Evolutionary conservation across 192 early-diverging fungal species (phyloP).

Genomic region (Neocallimastix lanati): DNA sequence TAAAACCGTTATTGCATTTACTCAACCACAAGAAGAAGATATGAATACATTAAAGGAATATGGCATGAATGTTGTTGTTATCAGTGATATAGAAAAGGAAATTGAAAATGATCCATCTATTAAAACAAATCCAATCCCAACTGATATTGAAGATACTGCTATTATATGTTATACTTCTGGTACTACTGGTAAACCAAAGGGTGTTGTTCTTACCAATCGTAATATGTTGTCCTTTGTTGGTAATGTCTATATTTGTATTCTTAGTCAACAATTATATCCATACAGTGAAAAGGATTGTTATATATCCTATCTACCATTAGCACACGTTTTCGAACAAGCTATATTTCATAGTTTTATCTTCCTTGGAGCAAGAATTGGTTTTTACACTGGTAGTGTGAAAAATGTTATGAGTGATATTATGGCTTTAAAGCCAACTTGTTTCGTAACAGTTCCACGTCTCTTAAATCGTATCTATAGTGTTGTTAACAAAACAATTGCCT

Average conservation of each 20-base stretch:
- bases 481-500: slow-evolving; percentile 41
- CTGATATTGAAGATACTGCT: slow-evolving; percentile 53
- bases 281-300: slow-evolving; percentile 25
- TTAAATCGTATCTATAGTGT: slow-evolving; percentile 77
- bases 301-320: slow-evolving; percentile 75
- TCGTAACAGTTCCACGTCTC: slow-evolving; percentile 72
- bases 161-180: slow-evolving; percentile 76
- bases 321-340: slow-evolving; percentile 72
- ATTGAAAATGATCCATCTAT: background rate
- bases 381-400: slow-evolving; percentile 49
- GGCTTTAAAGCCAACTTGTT: slow-evolving; percentile 64
- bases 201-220: background rate
- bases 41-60: background rate
- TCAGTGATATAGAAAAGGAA: background rate
- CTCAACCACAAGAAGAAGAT: background rate
- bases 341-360: slow-evolving; percentile 22
- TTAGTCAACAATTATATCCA: background rate
- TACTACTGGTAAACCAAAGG: slow-evolving; percentile 67
- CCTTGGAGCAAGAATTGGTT: slow-evolving; percentile 52
- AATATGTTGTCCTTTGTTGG: background rate
- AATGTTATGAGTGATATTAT: slow-evolving; percentile 61
- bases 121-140: slow-evolving; percentile 5
- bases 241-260: background rate
- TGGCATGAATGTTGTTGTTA: background rate
- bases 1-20: background rate